Conservation (phyloP, 495 filamentous ascomycete species). For the Aspergillus egyptiacus region DNA sequence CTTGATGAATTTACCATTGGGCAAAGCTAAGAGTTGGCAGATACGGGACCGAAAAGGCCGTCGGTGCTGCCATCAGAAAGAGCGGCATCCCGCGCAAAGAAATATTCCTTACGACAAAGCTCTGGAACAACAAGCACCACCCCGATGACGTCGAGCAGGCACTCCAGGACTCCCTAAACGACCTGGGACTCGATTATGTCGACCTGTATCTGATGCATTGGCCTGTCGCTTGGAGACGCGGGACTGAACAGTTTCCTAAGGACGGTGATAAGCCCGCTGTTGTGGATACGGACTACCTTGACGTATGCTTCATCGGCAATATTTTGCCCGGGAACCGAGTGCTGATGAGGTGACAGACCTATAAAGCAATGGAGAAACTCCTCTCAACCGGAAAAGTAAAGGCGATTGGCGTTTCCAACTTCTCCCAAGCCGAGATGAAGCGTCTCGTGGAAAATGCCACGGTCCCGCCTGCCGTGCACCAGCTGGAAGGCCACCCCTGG, state of each 20-base stretch:
- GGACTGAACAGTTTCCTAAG: slow-evolving; percentile 37
- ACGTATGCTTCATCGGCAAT: slow-evolving; percentile 30
- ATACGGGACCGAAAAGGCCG: slow-evolving; percentile 47
- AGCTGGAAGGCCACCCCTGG: slow-evolving; percentile 58
- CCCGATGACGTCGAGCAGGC: slow-evolving; percentile 54
- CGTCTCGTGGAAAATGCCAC: slow-evolving; percentile 53
- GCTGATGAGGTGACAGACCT: slow-evolving; percentile 37
- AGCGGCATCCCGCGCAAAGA: slow-evolving; percentile 51
- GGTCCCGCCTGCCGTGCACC: slow-evolving; percentile 60
- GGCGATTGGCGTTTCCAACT: slow-evolving; percentile 76
- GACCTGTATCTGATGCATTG: slow-evolving; percentile 70
- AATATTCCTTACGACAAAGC: slow-evolving; percentile 64
- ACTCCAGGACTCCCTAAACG: slow-evolving; percentile 53
- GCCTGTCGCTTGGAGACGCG: slow-evolving; percentile 48
- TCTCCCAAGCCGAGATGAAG: slow-evolving; percentile 62
- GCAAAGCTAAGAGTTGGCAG: slow-evolving; percentile 16
- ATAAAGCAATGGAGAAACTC: slow-evolving; percentile 59
- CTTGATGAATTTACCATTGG: slow-evolving; percentile 1
- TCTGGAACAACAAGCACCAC: slow-evolving; percentile 65
- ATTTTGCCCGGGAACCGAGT: not conserved
- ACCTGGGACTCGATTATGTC: slow-evolving; percentile 59
- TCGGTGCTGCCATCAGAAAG: slow-evolving; percentile 52
- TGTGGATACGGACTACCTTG: slow-evolving; percentile 44
- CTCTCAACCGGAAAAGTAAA: slow-evolving; percentile 49
- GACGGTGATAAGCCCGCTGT: slow-evolving; percentile 34